Base-by-base conservation (phyloP, 805 yeast genomes). In the Saccharomycopsis schoenii region DNA sequence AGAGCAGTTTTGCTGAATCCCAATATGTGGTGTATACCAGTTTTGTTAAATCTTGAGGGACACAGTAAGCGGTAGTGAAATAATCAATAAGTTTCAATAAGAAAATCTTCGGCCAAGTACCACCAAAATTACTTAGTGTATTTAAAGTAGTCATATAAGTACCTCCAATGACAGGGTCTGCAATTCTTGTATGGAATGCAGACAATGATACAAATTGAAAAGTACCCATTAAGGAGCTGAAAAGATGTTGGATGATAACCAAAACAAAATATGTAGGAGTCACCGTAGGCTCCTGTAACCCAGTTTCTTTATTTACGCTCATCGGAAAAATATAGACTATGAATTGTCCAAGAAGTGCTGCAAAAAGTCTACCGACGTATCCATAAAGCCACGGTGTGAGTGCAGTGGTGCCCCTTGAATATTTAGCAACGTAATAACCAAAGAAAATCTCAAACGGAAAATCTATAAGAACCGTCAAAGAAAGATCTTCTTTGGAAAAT, bases 71-170 rank as follows among this genome's bases (percentile, higher is more conserved):
- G 3, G 73, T 67, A 0, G 97, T 88, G 66, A 91, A 81, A 66
- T 77, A 80, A 73, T 93, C 97, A 60, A 94, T 93, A 72, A 91
- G 77, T 62, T 78, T 82, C 66, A 91, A 80, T 1, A 93, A 85
- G 39, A 94, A 76, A n/a, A 89, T 75, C 60, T 90, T 80, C 1
- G 99, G 99, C 99, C 99, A 94, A 54, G 96, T 94, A 11, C 99
- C 99, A 25, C 99, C 99, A 61, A 93, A 79, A 71, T 94, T 94
- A 51, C 96, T 84, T 56, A 94, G 77, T 0, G 99, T 94, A 72
- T 94, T 94, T 62, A 94, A 77, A 0, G 96, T 85, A 0, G 99
- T 94, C 98, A 94, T 93, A 72, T 94, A 94, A 0, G 99, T 94
- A 1, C 99, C 99, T 17, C 99, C 99, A 67, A 94, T 89, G 19